phyloP scores from a whole-genome alignment of 2,329 filamentous ascomycete genomes.

The Exophiala oligosperma region DNA sequence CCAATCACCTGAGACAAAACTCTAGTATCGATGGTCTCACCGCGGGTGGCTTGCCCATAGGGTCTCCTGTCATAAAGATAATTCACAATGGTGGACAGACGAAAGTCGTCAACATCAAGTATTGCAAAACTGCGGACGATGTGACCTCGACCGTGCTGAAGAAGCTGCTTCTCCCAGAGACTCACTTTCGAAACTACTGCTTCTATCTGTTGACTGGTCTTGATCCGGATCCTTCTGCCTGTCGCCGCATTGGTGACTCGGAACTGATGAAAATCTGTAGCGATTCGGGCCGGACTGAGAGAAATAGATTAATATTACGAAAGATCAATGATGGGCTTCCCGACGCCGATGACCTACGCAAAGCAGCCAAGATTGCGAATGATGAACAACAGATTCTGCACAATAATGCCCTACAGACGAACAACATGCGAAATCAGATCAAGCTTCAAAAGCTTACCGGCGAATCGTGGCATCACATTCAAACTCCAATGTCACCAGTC shows the following conservation, averaged over 20 bases:
- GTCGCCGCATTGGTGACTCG: slow-evolving; percentile 77
- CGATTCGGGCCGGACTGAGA: slow-evolving; percentile 78
- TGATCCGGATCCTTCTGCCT: slow-evolving; percentile 78
- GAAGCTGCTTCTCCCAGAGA: slow-evolving; percentile 84
- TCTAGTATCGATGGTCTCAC: slow-evolving; percentile 83
- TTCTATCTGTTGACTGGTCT: slow-evolving; percentile 90
- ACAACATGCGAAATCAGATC: slow-evolving; percentile 75
- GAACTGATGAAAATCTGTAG: slow-evolving; percentile 91
- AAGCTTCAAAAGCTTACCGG: slow-evolving; percentile 90
- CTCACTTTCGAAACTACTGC: slow-evolving; percentile 92
- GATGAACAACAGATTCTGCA: slow-evolving; percentile 81
- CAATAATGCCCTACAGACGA: slow-evolving; percentile 57
- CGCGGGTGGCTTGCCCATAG: slow-evolving; percentile 79
- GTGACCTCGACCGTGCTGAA: slow-evolving; percentile 85
- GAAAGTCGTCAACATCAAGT: slow-evolving; percentile 89
- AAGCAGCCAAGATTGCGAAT: slow-evolving; percentile 83
- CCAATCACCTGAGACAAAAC: slow-evolving; percentile 72
- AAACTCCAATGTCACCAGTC: slow-evolving; percentile 80
- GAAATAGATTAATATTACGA: slow-evolving; percentile 84
- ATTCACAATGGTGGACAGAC: slow-evolving; percentile 90
- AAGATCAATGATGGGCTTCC: slow-evolving; percentile 93
- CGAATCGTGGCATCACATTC: slow-evolving; percentile 80
- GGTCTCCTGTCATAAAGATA: slow-evolving; percentile 86
- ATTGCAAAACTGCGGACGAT: slow-evolving; percentile 88
- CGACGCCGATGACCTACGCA: slow-evolving; percentile 78